Evolutionary conservation across 345 rosid species (phyloP).

Genomic region (Arabis hirsuta): DNA sequence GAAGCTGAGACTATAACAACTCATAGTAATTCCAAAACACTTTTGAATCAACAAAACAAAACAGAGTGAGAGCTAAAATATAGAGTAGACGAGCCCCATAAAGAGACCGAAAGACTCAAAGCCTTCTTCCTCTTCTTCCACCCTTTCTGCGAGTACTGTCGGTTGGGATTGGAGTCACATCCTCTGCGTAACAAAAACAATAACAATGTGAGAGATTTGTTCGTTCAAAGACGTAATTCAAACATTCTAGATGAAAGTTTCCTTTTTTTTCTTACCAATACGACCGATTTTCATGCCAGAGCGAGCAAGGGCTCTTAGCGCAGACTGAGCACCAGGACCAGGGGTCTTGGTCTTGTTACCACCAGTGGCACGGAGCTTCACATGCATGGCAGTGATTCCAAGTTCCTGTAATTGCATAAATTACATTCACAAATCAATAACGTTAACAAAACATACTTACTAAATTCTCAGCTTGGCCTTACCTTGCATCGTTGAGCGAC

Average conservation of each 20-base stretch:
- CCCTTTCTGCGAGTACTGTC: constrained; percentile 88
- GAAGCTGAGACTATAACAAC: not conserved
- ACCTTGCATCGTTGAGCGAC: constrained; percentile 83
- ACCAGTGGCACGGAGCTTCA: constrained; percentile 83
- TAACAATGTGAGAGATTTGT: not conserved
- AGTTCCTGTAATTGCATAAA: constrained; percentile 52
- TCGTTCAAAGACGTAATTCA: not conserved
- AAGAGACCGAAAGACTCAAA: constrained; percentile 43
- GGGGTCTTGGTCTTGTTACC: constrained; percentile 93
- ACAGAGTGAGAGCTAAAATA: not conserved
- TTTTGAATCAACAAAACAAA: constrained; percentile 8
- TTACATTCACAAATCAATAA: not conserved
- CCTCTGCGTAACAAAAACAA: constrained; percentile 53
- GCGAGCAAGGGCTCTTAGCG: constrained; percentile 83
- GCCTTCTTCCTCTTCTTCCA: constrained; percentile 86
- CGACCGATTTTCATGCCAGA: constrained; percentile 89
- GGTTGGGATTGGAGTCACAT: constrained; percentile 77
- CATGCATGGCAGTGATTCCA: constrained; percentile 76
- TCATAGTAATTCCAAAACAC: constrained; percentile 1
- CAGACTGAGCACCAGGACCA: constrained; percentile 92
- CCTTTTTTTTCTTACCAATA: constrained; percentile 49
- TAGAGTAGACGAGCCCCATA: not conserved
- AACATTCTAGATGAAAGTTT: not conserved
- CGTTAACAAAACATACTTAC: not conserved
- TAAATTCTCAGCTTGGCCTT: not conserved